Conservation (phyloP, 306 rosid species). For the Aeschynomene evenia region DNA sequence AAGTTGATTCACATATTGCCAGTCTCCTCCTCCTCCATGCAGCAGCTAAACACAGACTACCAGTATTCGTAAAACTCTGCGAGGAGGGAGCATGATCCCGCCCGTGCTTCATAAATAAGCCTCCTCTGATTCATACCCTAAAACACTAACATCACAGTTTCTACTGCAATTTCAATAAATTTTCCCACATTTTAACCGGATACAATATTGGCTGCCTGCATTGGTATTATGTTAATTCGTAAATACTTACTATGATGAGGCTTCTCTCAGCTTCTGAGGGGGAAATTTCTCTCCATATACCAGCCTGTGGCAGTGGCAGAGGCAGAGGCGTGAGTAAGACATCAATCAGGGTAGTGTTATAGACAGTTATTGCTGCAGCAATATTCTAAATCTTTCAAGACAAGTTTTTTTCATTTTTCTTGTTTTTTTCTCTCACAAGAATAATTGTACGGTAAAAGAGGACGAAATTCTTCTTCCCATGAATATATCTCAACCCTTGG, state of each 20-base stretch:
- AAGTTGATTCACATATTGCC: constrained; percentile 38
- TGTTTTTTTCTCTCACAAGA: not conserved
- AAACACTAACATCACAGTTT: not conserved
- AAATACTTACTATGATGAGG: too few species aligned
- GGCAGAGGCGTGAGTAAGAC: too few species aligned
- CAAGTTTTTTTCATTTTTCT: not conserved
- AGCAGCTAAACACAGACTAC: constrained; percentile 40
- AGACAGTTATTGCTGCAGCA: not conserved
- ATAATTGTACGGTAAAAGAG: not conserved
- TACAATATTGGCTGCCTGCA: constrained; percentile 10
- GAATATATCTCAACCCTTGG: not conserved
- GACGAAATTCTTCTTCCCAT: not conserved
- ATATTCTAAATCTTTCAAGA: not conserved
- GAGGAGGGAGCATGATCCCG: not conserved
- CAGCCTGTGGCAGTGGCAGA: too few species aligned
- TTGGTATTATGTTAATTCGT: not conserved
- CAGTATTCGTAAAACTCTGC: constrained; percentile 47
- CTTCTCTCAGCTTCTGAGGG: too few species aligned
- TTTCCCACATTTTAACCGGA: not conserved
- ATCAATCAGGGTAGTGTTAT: not conserved
- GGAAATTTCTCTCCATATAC: too few species aligned
- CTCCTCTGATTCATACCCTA: constrained; percentile 4
- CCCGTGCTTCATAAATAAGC: not conserved
- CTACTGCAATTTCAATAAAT: not conserved
- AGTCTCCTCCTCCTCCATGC: constrained; percentile 32